Conservation (phyloP, 1,284 basidiomycete genomes). For the Heterobasidion parviporum region DNA sequence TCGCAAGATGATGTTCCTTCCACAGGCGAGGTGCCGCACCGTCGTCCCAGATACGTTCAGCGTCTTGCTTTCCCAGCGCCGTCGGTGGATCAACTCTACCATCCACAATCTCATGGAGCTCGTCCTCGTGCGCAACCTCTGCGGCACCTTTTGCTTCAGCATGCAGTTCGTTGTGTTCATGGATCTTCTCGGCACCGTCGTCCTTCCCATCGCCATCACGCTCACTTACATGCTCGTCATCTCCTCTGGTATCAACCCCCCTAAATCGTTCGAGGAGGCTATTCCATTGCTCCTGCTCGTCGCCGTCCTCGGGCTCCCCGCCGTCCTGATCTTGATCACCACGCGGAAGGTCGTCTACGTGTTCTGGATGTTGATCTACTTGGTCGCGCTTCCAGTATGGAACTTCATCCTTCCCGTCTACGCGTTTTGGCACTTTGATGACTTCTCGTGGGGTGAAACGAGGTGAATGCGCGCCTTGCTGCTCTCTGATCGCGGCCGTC, state of each 20-base stretch:
- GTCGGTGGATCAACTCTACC: constrained; percentile 99
- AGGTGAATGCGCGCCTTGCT: constrained; percentile 42
- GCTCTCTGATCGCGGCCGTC: not conserved
- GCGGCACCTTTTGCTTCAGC: constrained; percentile 93
- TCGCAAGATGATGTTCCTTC: constrained; percentile 99
- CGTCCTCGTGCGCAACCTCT: constrained; percentile 92
- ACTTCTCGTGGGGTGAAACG: constrained; percentile 99
- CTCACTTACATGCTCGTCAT: constrained; percentile 89
- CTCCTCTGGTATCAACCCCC: constrained; percentile 76
- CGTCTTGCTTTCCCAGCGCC: constrained; percentile 91
- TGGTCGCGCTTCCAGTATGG: constrained; percentile 90
- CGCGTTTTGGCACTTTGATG: constrained; percentile 99
- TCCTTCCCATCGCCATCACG: constrained; percentile 89
- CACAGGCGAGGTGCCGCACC: constrained; percentile 92
- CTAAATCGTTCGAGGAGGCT: constrained; percentile 81
- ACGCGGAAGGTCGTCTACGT: constrained; percentile 94
- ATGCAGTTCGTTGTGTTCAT: constrained; percentile 99
- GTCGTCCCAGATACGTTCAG: constrained; percentile 94
- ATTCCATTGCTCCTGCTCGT: constrained; percentile 90
- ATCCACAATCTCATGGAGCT: constrained; percentile 99
- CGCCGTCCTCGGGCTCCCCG: constrained; percentile 91
- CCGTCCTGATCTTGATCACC: constrained; percentile 87
- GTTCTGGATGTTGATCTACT: constrained; percentile 96
- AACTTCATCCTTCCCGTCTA: constrained; percentile 92
- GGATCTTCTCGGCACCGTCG: constrained; percentile 94